Evolutionary conservation across 139 green algal species (phyloP), one percentile per base, ranked within the genome.

Genomic region (Mesotaenium endlicherianum): DNA sequence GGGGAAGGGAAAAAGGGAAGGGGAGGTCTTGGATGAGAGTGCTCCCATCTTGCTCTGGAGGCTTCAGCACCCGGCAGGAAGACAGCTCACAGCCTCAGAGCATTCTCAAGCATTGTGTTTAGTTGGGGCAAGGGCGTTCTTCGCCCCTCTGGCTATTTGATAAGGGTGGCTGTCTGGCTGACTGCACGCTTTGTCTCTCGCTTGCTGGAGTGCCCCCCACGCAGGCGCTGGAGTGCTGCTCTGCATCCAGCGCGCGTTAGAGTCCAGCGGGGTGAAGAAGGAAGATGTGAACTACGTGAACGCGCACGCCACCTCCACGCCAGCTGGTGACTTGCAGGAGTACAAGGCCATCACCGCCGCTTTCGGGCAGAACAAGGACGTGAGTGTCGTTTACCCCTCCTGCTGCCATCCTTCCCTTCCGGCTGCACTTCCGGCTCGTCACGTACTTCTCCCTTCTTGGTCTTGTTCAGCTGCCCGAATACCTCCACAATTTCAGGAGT

Each of bases 271-370:
- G 4, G 74, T 87, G 57, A n/a, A 11, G 79, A 38, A 20, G 2
- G 81, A 87, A 17, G 80, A 95, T 86, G 90, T 99, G 64, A 98
- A 98, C 92, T 98, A 98, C 91, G 95, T 99, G 89, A 99, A 99
- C 82, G 93, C 92, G 31, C 96, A 99, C 76, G 97, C 97, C 50
- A 99, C 97, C 41, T 93, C 86, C 83, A 99, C 97, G n/a, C 91
- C 96, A 16, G 95, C 97, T 57, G 95, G 97, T 39, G 97, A 99
- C 87, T 90, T 98, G 43, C 97, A 97, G 1, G 96, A 99, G 92
- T 87, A 87, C 81, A 75, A 87, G 72, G 81, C 81, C 0, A 57
- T 87, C 26, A 34, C 80, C 2, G 34, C n/a, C n/a, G 58, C 72
- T 8, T 86, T 87, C n/a, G 81, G 81, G 17, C n/a, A 2, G 8